A percentile compares a stretch with the other conserved stretches of the same genome.
Conservation (phyloP, 257 asterid species). For the Avicennia marina region DNA sequence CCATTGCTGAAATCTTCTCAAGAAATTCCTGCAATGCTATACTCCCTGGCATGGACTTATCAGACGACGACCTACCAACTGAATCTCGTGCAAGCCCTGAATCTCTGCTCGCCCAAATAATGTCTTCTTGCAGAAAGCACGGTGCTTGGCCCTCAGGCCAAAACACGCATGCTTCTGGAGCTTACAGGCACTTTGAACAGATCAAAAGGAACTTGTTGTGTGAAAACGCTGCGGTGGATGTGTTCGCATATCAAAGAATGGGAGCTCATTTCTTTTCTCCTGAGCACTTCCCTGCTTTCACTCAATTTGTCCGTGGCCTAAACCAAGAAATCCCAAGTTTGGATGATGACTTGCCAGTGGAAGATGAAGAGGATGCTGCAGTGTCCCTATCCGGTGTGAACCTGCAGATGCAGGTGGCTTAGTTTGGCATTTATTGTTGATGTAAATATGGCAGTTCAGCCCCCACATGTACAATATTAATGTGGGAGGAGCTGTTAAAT, state of each 20-base stretch:
- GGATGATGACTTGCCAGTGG: conserved; percentile 53
- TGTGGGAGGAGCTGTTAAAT: conserved; percentile 5
- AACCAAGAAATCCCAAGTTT: conserved; percentile 26
- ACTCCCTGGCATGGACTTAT: conserved; percentile 65
- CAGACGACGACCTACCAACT: conserved; percentile 37
- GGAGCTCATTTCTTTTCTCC: conserved; percentile 94
- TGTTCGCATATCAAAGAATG: conserved; percentile 81
- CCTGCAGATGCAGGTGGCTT: conserved; percentile 58
- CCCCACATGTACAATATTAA: background rate
- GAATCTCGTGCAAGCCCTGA: conserved; percentile 57
- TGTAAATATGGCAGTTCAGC: conserved; percentile 22
- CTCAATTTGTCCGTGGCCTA: conserved; percentile 44
- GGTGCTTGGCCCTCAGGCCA: conserved; percentile 46
- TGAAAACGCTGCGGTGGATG: conserved; percentile 32
- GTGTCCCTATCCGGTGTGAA: conserved; percentile 24
- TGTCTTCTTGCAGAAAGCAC: conserved; percentile 40
- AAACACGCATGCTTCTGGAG: conserved; percentile 36
- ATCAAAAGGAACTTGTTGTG: conserved; percentile 42
- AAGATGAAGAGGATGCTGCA: conserved; percentile 16
- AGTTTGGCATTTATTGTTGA: background rate
- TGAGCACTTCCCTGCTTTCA: conserved; percentile 54
- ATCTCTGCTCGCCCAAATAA: conserved; percentile 39
- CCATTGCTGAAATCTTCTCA: conserved; percentile 41
- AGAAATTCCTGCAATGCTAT: conserved; percentile 51
- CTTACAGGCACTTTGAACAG: conserved; percentile 40